Base-by-base conservation (phyloP, 495 filamentous ascomycete genomes). In the Penicillium bialowiezense region DNA sequence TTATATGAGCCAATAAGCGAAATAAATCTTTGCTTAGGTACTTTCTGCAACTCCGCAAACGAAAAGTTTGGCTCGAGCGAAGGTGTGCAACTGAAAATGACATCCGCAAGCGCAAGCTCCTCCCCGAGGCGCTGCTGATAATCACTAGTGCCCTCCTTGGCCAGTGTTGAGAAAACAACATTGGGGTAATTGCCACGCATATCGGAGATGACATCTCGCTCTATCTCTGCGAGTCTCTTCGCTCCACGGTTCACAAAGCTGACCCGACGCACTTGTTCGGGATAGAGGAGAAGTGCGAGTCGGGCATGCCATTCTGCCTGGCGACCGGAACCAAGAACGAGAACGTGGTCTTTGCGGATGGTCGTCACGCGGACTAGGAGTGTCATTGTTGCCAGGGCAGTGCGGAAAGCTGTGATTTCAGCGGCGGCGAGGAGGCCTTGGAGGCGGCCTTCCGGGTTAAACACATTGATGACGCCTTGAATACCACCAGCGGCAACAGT, bases 231-330 rank as follows among this genome's bases (percentile, higher is more conserved):
- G 0, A 74, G 52, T 7, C 75, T 73, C 7, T 78, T 70, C 51
- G 82, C 82, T 9, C 82, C 81, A 24, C 81, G 82, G 58, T 90
- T 91, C 41, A 97, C 76, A 57, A 97, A 84, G 56, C 84, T 81
- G 12, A 97, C 74, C 19, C 83, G 74, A 29, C 81, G 77, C 52
- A 95, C 82, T 8, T 86, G 83, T 69, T 47, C 80, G 60, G 44
- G 61, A 14, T 59, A 57, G 0, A 95, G 71, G 18, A 95, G 74
- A 3, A 98, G 74, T 0, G 88, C 83, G 1, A 96, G 79, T 0
- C 90, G 85, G 14, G 90, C 80, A 68, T 96, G 91, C 92, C 92
- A 98, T 63, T 90, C 89, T 3, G 93, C 91, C 70, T 96, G 91
- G 46, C 85, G 78, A 20, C 93, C 93, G 5, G 86, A 82, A 19